Evolutionary conservation across 2,329 filamentous ascomycete species (phyloP).

Genomic region (Calonectria multiphialidica): DNA sequence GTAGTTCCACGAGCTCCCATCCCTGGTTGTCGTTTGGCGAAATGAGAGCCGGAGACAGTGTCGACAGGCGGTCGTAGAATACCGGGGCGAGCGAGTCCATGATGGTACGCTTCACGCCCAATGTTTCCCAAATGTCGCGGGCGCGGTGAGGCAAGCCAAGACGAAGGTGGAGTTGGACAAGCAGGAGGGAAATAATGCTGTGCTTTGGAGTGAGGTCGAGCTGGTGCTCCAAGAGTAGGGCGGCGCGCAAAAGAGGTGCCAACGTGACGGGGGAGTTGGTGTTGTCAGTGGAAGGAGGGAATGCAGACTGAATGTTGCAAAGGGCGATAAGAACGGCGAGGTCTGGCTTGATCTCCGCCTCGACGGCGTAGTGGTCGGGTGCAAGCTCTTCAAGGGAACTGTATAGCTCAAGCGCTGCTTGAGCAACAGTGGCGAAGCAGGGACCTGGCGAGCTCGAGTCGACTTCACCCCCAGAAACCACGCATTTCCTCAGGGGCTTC

Average conservation of each 20-base stretch:
- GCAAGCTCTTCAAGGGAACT: slow-evolving; percentile 26
- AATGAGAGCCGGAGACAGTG: slow-evolving; percentile 58
- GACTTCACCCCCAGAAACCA: slow-evolving; percentile 38
- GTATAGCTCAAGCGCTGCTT: slow-evolving; percentile 36
- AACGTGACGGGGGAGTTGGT: slow-evolving; percentile 34
- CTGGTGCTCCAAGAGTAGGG: slow-evolving; percentile 63
- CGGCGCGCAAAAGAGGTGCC: slow-evolving; percentile 59
- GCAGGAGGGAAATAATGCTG: slow-evolving; percentile 59
- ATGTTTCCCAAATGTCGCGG: slow-evolving; percentile 60
- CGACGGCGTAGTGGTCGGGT: slow-evolving; percentile 30
- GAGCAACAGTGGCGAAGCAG: slow-evolving; percentile 41
- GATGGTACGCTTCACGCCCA: slow-evolving; percentile 69
- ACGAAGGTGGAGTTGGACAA: slow-evolving; percentile 64
- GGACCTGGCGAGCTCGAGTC: slow-evolving; percentile 31
- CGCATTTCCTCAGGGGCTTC: slow-evolving; percentile 38
- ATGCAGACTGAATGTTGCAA: slow-evolving; percentile 49
- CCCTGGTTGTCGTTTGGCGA: slow-evolving; percentile 48
- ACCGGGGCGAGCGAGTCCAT: slow-evolving; percentile 68
- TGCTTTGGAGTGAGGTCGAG: slow-evolving; percentile 59
- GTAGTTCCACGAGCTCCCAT: slow-evolving; percentile 53
- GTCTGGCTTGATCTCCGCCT: slow-evolving; percentile 47
- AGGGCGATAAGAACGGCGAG: slow-evolving; percentile 50
- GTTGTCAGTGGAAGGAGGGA: slow-evolving; percentile 36
- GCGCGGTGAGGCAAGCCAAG: slow-evolving; percentile 63
- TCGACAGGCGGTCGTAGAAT: slow-evolving; percentile 68